Evolutionary conservation across 2,329 filamentous ascomycete genomes (phyloP), one percentile per base, ranked within the genome.

Genomic region (Ceratocystis destructans): DNA sequence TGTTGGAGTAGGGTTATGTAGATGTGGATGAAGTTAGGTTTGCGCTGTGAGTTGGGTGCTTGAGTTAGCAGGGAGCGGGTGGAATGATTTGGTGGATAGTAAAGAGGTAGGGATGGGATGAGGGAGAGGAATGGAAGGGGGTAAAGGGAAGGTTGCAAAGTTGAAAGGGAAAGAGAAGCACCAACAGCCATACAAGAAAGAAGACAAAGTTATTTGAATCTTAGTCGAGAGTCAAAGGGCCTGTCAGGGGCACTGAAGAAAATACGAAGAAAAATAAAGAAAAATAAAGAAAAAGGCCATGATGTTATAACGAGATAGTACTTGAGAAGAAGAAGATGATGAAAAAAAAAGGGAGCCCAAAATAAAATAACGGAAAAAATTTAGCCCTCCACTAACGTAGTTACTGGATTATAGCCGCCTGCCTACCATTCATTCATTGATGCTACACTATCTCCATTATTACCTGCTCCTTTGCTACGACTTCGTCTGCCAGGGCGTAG

Each of bases 211-310:
- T 15, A 4, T 41, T 12, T 41, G 12, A 3, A 41, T 41, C 37
- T 41, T 41, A 44, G 20, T 10, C 28, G 15, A 50, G 37, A 46
- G 46, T 25, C 33, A 22, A 25, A 45, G n/a, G 62, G 17, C 41
- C 22, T 55, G 31, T 45, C 57, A 66, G 61, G 59, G 57, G 57
- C 37, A 41, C 46, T 55, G n/a, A 55, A 41, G 50, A 57, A 59
- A n/a, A 41, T 41, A 41, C 37, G 37, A 41, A 12, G 10, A 41
- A 12, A 41, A 28, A 28, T 28, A 41, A 41, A 12, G 10, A 41
- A 12, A 41, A 28, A 28, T 28, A 41, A 37, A 31, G 20, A 55
- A 37, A n/a, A 33, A 33, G 55, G 7, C 33, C 17, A 33, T 31
- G 55, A 37, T 10, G 50, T 7, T 22, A 25, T 53, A 25, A 20